Conservation (phyloP, 306 rosid species). For the Prunus padus region DNA sequence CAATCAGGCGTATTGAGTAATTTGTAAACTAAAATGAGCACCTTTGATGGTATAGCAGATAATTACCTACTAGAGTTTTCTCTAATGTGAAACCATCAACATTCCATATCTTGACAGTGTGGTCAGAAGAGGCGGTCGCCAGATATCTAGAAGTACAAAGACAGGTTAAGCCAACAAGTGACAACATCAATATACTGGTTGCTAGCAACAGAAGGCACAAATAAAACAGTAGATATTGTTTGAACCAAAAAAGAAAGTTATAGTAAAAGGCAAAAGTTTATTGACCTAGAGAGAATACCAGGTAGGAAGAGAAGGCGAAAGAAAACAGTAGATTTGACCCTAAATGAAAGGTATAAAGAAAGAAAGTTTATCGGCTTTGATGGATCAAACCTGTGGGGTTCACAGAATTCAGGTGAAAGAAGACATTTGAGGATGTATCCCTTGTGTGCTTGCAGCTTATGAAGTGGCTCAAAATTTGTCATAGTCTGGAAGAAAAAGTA, state of each 20-base stretch:
- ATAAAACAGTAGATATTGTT: neutral
- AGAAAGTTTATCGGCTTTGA: neutral
- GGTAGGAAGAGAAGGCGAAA: neutral
- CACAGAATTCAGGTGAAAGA: constrained; percentile 95
- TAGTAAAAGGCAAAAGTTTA: neutral
- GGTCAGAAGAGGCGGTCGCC: constrained; percentile 95
- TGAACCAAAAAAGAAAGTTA: constrained; percentile 11
- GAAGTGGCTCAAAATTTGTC: constrained; percentile 99
- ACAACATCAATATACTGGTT: constrained; percentile 8
- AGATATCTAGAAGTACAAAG: constrained; percentile 58
- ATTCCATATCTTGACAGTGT: constrained; percentile 96
- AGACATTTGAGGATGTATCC: constrained; percentile 97
- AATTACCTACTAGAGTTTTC: constrained; percentile 80
- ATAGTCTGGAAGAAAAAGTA: constrained; percentile 65
- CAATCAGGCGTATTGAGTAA: neutral
- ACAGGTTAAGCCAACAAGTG: neutral
- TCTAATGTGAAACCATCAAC: constrained; percentile 96
- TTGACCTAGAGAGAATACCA: neutral
- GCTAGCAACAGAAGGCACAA: neutral
- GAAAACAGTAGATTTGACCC: neutral
- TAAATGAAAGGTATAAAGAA: neutral
- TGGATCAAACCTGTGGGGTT: constrained; percentile 76
- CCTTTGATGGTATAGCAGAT: constrained; percentile 14
- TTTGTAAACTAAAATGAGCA: constrained; percentile 13
- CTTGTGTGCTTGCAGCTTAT: constrained; percentile 94